Evolutionary conservation across 179 eudicot species (phyloP).

Genomic region (Amaranthus tricolor): DNA sequence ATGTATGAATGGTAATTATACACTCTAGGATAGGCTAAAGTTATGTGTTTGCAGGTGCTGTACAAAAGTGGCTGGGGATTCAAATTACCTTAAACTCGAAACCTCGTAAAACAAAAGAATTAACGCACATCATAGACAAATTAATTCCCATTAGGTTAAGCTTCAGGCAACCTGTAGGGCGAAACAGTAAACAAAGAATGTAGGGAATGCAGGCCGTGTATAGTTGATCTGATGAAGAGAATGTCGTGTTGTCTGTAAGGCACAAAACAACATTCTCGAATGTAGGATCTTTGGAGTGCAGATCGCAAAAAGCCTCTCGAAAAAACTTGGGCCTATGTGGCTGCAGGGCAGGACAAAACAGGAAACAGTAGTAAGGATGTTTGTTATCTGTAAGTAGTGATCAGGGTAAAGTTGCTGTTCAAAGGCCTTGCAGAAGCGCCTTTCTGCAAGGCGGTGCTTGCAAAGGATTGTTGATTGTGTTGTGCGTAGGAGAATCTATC

Average conservation of each 20-base stretch:
- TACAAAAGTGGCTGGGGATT: constrained; percentile 47
- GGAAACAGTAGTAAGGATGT: constrained; percentile 16
- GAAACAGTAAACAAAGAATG: constrained; percentile 23
- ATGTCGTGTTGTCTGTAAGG: constrained; percentile 32
- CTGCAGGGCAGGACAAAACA: constrained; percentile 45
- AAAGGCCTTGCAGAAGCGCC: constrained; percentile 85
- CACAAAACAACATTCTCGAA: constrained; percentile 46
- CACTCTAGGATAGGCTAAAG: constrained; percentile 36
- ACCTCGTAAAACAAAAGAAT: constrained; percentile 45
- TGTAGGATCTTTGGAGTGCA: constrained; percentile 33
- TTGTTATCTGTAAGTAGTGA: constrained; percentile 24
- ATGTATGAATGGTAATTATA: constrained; percentile 54
- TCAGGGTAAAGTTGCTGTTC: constrained; percentile 22
- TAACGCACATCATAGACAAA: constrained; percentile 35
- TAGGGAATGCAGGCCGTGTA: constrained; percentile 34
- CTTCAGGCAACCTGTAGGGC: constrained; percentile 34
- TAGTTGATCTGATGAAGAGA: constrained; percentile 27
- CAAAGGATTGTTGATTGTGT: constrained; percentile 42
- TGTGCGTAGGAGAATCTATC: constrained; percentile 55
- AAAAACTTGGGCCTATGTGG: constrained; percentile 60
- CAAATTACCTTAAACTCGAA: constrained; percentile 42
- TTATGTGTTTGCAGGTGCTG: constrained; percentile 43
- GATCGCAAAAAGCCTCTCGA: constrained; percentile 58
- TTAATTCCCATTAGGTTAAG: constrained; percentile 19
- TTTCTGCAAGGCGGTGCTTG: constrained; percentile 84